Conservation (phyloP, 257 asterid genomes). For the Verbena officinalis region DNA sequence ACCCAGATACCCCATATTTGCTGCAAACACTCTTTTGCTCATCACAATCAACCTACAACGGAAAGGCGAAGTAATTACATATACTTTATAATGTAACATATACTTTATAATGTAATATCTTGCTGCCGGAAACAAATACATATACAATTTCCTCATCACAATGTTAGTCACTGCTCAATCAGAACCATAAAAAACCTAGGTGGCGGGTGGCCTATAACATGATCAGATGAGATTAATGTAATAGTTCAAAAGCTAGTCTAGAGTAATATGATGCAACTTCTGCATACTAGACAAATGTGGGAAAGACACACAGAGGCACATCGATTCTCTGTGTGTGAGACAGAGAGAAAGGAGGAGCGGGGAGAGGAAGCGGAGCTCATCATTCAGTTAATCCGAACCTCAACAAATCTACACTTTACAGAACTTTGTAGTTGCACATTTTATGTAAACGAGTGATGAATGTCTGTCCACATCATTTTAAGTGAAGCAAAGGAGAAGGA, state of each 20-base stretch:
- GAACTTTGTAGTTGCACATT: not conserved
- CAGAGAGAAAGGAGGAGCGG: too few species aligned
- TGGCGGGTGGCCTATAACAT: not conserved
- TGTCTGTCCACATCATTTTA: not conserved
- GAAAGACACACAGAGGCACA: not conserved
- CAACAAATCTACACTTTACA: not conserved
- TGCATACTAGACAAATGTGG: not conserved
- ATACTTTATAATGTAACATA: not conserved
- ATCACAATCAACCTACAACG: slow-evolving; percentile 77
- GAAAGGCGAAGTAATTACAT: slow-evolving; percentile 4
- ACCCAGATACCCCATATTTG: slow-evolving; percentile 83
- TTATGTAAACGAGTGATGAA: not conserved
- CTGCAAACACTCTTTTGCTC: slow-evolving; percentile 78
- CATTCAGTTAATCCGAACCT: slow-evolving; percentile 1
- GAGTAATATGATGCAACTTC: not conserved
- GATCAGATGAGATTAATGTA: slow-evolving; percentile 7
- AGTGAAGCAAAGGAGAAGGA: not conserved
- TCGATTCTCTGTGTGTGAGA: too few species aligned
- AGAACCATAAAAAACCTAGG: not conserved
- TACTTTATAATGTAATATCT: not conserved
- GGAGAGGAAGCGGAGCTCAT: too few species aligned
- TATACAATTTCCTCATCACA: not conserved
- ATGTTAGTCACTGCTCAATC: slow-evolving; percentile 1
- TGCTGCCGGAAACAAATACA: not conserved
- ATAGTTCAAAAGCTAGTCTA: slow-evolving; percentile 5